Evolutionary conservation across 495 filamentous ascomycete species (phyloP), one percentile per base, ranked within the genome.

Genomic region (Diplogelasinospora grovesii): DNA sequence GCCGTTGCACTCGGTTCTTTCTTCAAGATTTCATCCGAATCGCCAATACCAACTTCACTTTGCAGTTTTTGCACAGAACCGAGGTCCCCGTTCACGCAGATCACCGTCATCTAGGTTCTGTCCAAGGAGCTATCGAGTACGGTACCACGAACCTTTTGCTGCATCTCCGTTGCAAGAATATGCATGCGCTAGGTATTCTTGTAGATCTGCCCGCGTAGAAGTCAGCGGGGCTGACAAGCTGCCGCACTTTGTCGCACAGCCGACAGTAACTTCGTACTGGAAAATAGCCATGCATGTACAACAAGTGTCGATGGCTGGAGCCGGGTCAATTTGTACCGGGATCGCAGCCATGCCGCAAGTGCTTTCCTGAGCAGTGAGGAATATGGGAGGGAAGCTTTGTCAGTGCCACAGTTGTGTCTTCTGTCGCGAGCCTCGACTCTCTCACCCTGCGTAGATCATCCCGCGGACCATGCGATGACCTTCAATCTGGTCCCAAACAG

Each of bases 181-280:
- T 36, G 41, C 48, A 46, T 26, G 15, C 29, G 32, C 19, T 5
- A 23, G 25, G 15, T 21, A 15, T 14, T 30, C 28, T 46, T 22
- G 40, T 37, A 22, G 34, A 39, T 22, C 24, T 11, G 10, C 43
- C n/a, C 5, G 22, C 9, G 24, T 19, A 11, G 16, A 23, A 20
- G 19, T 25, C 19, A 22, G 13, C 36, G 36, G 32, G 36, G 22
- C 36, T 55, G 45, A 52, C 48, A 55, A 36, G 45, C 40, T 52
- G 49, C 39, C 22, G 49, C 44, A 44, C 34, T 40, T 21, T 41
- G 52, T 52, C 28, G 49, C 41, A 48, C 35, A 39, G 25, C 44
- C 36, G 33, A 39, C n/a, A n/a, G n/a, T n/a, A n/a, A n/a, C n/a
- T n/a, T n/a, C n/a, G n/a, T n/a, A n/a, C n/a, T n/a, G n/a, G n/a